Evolutionary conservation across 2,329 filamentous ascomycete genomes (phyloP).

Genomic region (Penicillium concentricum): DNA sequence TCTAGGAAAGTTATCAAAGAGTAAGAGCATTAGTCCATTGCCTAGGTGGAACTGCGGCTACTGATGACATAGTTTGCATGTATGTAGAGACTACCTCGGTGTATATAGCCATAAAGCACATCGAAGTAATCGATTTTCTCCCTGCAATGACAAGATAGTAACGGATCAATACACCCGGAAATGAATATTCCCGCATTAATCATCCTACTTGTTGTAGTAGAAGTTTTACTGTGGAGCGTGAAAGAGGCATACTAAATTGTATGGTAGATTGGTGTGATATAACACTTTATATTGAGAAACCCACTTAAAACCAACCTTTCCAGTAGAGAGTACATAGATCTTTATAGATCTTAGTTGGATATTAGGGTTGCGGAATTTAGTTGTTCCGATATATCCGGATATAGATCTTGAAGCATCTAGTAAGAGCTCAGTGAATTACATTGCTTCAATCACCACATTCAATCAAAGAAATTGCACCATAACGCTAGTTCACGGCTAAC

Average conservation of each 20-base stretch:
- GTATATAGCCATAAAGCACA: background rate
- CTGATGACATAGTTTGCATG: too few species aligned
- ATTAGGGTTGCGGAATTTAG: background rate
- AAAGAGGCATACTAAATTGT: background rate
- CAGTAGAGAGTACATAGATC: background rate
- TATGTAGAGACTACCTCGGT: background rate
- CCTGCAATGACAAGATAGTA: background rate
- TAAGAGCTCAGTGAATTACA: too few species aligned
- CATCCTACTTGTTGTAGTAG: background rate
- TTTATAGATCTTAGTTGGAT: background rate
- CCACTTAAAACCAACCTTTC: background rate
- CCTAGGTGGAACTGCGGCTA: background rate
- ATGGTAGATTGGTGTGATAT: background rate
- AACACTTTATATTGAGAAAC: background rate
- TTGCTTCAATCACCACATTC: too few species aligned
- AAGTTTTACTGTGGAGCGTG: background rate
- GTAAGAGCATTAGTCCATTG: background rate
- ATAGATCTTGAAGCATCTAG: background rate
- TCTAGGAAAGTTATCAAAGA: background rate
- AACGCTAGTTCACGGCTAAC: too few species aligned
- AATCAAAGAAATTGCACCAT: background rate
- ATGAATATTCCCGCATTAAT: background rate
- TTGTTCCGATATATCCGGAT: background rate
- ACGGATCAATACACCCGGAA: background rate
- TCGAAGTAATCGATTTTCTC: too few species aligned